Conservation (phyloP, 2,329 filamentous ascomycete genomes). For the Amylocarpus encephaloides region DNA sequence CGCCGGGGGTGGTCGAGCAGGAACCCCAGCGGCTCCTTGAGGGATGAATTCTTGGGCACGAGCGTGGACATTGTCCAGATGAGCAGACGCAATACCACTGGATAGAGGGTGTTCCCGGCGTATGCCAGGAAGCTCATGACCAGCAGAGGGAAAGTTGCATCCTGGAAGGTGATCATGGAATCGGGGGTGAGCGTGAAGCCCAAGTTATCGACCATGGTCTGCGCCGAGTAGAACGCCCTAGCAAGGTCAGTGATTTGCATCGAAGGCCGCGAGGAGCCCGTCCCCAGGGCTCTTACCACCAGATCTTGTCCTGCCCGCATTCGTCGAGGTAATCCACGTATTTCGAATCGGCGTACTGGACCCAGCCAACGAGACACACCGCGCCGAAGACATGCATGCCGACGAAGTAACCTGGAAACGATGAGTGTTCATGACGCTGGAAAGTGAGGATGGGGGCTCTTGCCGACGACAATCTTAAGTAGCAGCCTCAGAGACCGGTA, state of each 20-base stretch:
- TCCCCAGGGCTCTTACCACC: neutral
- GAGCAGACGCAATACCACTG: slow-evolving; percentile 45
- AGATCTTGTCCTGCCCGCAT: neutral
- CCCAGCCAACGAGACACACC: neutral
- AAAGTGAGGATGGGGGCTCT: too few species aligned
- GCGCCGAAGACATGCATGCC: neutral
- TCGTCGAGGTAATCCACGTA: neutral
- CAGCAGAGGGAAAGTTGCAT: slow-evolving; percentile 36
- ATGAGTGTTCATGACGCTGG: too few species aligned
- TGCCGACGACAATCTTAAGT: too few species aligned
- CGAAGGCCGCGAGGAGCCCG: too few species aligned
- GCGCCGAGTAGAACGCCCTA: neutral
- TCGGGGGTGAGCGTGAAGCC: neutral
- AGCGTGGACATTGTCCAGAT: slow-evolving; percentile 47
- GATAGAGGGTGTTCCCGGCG: slow-evolving; percentile 62
- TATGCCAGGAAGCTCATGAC: slow-evolving; percentile 52
- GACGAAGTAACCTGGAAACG: neutral
- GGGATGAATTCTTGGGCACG: too few species aligned
- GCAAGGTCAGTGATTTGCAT: too few species aligned
- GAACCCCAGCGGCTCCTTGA: slow-evolving; percentile 46
- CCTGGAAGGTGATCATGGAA: slow-evolving; percentile 29
- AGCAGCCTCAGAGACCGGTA: slow-evolving; percentile 57
- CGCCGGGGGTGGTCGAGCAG: slow-evolving; percentile 51
- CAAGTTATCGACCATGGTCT: neutral
- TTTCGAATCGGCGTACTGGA: neutral